phyloP scores from a whole-genome alignment of 345 rosid genomes.

The Pugionium dolabratum region DNA sequence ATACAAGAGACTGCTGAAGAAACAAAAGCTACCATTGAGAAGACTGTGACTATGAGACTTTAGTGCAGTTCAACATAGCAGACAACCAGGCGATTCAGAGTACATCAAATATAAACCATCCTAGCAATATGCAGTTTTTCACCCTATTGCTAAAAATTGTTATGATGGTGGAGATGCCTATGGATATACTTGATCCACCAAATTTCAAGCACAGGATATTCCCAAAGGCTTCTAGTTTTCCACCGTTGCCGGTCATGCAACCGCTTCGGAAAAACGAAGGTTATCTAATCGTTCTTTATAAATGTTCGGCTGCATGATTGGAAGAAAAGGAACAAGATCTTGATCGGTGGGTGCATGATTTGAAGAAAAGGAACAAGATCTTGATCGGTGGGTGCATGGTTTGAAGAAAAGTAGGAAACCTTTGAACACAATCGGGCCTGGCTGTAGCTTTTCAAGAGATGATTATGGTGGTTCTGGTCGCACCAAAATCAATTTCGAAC shows the following conservation, averaged over 20 bases:
- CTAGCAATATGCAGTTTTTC: constrained; percentile 77
- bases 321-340: too few species aligned
- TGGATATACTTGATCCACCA: constrained; percentile 96
- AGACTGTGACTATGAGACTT: constrained; percentile 85
- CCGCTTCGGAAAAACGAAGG: constrained; percentile 99
- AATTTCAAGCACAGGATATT: constrained; percentile 95
- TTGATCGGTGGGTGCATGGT: constrained; percentile 69
- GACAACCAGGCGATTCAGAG: constrained; percentile 73
- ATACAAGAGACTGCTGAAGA: constrained; percentile 74
- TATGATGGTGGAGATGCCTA: constrained; percentile 97
- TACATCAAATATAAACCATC: constrained; percentile 88
- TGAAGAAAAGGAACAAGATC: constrained; percentile 73
- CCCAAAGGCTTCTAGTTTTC: constrained; percentile 92
- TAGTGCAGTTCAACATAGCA: constrained; percentile 94
- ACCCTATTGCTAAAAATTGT: constrained; percentile 88
- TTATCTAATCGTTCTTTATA: constrained; percentile 89
- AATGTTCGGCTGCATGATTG: constrained; percentile 78
- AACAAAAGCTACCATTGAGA: constrained; percentile 77
- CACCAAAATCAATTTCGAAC: constrained; percentile 65
- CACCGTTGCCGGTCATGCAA: constrained; percentile 96
- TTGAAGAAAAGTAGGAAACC: constrained; percentile 75
- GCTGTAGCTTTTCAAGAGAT: constrained; percentile 51
- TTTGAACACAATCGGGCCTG: constrained; percentile 52
- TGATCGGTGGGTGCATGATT: too few species aligned
- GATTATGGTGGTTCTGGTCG: constrained; percentile 59